A percentile compares a stretch with the other conserved stretches of the same genome.
These are phyloP conservation scores for Singerocomus inundabilis DNA, from an alignment of 1,284 basidiomycete genomes.

Conservation along the genomic window DNA sequence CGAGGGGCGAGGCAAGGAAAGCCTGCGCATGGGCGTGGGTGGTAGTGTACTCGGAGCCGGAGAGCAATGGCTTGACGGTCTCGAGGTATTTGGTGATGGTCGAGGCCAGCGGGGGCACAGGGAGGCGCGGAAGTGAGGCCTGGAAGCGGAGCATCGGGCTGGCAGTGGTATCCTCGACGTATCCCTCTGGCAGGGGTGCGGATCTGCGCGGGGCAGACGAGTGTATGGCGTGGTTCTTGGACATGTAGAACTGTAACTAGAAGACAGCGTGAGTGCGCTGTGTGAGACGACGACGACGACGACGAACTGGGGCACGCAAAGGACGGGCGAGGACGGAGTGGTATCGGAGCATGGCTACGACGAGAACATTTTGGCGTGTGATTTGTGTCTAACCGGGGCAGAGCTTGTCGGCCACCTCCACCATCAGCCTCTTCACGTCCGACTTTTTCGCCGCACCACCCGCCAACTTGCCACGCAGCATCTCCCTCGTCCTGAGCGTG, in stretches of 20 bases:
- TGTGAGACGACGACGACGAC: no score
- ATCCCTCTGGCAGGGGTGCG: constrained; percentile 38
- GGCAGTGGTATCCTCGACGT: constrained; percentile 46
- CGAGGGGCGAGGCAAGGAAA: constrained; percentile 72
- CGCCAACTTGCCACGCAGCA: constrained; percentile 55
- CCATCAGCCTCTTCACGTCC: constrained; percentile 58
- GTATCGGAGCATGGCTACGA: no score
- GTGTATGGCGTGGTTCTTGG: constrained; percentile 35
- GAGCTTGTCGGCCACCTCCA: constrained; percentile 59
- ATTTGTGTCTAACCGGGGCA: no score
- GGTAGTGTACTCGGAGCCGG: constrained; percentile 56
- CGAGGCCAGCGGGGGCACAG: constrained; percentile 79
- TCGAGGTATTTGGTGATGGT: constrained; percentile 88
- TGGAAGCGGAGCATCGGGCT: constrained; percentile 81
- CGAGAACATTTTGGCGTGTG: no score
- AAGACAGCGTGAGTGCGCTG: no score
- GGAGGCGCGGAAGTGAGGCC: constrained; percentile 76
- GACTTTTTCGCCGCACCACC: constrained; percentile 59
- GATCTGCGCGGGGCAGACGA: constrained; percentile 35
- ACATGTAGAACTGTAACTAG: constrained; percentile 30
- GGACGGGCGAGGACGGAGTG: neutral
- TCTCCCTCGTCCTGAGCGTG: constrained; percentile 60
- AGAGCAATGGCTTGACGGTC: constrained; percentile 73
- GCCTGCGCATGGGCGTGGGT: constrained; percentile 63
- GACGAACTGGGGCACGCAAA: constrained; percentile 9